These are phyloP conservation scores for Chytriomyces confervae DNA, from an alignment of 192 early-diverging fungal genomes.

Conservation along the genomic window DNA sequence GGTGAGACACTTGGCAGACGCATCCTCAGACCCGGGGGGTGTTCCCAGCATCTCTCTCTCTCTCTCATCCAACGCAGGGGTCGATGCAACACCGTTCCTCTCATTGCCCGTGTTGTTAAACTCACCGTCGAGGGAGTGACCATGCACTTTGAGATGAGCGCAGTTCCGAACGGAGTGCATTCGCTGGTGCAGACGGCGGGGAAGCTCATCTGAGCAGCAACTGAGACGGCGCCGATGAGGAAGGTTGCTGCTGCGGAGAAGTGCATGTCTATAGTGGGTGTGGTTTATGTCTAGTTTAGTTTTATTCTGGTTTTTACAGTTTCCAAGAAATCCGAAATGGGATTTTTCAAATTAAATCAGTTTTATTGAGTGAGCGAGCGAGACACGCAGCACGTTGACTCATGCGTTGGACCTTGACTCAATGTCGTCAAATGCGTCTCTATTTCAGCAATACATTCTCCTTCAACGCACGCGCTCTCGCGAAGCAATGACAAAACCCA, in stretches of 20 bases:
- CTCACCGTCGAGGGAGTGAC: conserved; percentile 23
- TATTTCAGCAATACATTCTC: too few species aligned
- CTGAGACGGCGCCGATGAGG: too few species aligned
- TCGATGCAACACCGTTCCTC: not conserved
- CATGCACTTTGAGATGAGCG: conserved; percentile 25
- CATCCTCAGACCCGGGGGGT: not conserved
- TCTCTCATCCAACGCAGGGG: not conserved
- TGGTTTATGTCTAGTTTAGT: not conserved
- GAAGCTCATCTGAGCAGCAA: not conserved
- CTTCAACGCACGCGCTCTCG: too few species aligned
- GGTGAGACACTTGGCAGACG: not conserved
- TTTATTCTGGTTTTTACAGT: not conserved
- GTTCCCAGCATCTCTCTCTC: not conserved
- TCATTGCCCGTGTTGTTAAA: not conserved
- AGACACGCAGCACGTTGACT: too few species aligned
- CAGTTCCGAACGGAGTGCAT: conserved; percentile 20
- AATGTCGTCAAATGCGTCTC: too few species aligned
- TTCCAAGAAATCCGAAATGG: not conserved
- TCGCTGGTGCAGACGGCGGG: conserved; percentile 8
- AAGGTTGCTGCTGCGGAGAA: too few species aligned
- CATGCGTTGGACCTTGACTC: too few species aligned
- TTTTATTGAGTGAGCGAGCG: too few species aligned
- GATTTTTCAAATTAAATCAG: too few species aligned
- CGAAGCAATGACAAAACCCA: too few species aligned
- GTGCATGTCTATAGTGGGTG: too few species aligned